Evolutionary conservation across 768 basidiomycete genomes (phyloP), one percentile per base, ranked within the genome.

Genomic region (Boletus pseudopeckii): DNA sequence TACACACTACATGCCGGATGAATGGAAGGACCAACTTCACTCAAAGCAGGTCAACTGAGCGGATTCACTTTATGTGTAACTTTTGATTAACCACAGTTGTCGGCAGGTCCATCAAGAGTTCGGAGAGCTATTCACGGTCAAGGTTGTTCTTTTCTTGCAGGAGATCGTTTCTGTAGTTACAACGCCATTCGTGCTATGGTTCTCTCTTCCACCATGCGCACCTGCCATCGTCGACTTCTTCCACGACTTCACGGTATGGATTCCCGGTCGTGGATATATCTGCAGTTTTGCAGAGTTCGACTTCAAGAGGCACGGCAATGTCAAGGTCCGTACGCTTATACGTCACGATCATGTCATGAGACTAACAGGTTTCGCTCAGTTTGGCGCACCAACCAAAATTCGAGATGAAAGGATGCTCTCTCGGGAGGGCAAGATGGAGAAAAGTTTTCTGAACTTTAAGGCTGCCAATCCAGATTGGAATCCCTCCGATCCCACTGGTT

Each of bases 201-300:
- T 88, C 72, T 92, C 96, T 5, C 79, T 99, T 3, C 96, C 97
- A 0, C 75, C 75, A 2, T 97, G 93, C 67, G 90, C 96, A 1
- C 88, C 90, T 9, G 87, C 86, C 0, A 89, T 98, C 60, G 82
- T 99, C 56, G 97, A 99, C 67, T 98, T 99, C 68, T 98, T 99
- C 81, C 84, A 96, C 32, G 96, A 98, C 70, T 99, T 98, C 67
- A 89, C 93, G 0, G 88, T 99, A 1, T 96, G 98, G 69, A 88
- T 99, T 20, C 95, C 98, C 55, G 92, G 95, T 0, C 80, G 97
- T 2, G 97, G 97, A 5, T 96, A 97, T 64, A 90, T 99, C 18
- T 98, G 97, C 66, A 94, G 91, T 52, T 99, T 98, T 70, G 97
- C 97, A 4, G 95, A 96, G 55, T 99, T 99, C 68, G 95, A 98